Evolutionary conservation across 306 rosid species (phyloP).

Genomic region (Astragalus glycyphyllos): DNA sequence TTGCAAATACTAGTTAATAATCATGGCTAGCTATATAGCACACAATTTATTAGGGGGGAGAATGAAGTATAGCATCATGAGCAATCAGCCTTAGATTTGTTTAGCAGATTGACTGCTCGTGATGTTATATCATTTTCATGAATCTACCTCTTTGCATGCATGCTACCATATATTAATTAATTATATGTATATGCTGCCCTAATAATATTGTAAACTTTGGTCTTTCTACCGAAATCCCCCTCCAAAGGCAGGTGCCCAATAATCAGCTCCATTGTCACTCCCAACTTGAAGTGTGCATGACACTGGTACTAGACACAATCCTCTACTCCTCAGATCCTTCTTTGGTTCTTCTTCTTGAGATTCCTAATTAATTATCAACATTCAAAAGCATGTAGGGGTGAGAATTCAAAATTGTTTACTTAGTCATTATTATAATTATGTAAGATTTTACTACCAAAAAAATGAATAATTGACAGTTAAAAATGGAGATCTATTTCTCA

Average conservation of each 20-base stretch:
- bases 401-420: not conserved
- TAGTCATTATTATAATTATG: not conserved
- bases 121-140: constrained; percentile 88
- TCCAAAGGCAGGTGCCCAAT: constrained; percentile 94
- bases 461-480: too few species aligned
- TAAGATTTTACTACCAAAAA: not conserved
- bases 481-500: too few species aligned
- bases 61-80: constrained; percentile 95
- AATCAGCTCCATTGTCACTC: constrained; percentile 96
- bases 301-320: constrained; percentile 94
- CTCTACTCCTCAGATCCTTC: constrained; percentile 92
- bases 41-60: constrained; percentile 50
- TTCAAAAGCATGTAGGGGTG: not conserved
- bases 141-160: constrained; percentile 34
- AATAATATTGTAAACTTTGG: not conserved
- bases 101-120: constrained; percentile 99
- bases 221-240: constrained; percentile 76
- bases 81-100: constrained; percentile 91
- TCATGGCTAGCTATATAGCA: constrained; percentile 43
- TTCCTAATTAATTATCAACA: constrained; percentile 50
- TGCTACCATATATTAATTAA: constrained; percentile 34
- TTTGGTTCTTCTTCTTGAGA: constrained; percentile 67
- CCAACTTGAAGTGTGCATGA: constrained; percentile 96
- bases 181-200: constrained; percentile 44
- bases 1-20: constrained; percentile 25